Percentiles rank a stretch among this genome's conserved stretches.
phyloP scores from a whole-genome alignment of 202 grass and related monocot genomes.

The Sporobolus alterniflorus region DNA sequence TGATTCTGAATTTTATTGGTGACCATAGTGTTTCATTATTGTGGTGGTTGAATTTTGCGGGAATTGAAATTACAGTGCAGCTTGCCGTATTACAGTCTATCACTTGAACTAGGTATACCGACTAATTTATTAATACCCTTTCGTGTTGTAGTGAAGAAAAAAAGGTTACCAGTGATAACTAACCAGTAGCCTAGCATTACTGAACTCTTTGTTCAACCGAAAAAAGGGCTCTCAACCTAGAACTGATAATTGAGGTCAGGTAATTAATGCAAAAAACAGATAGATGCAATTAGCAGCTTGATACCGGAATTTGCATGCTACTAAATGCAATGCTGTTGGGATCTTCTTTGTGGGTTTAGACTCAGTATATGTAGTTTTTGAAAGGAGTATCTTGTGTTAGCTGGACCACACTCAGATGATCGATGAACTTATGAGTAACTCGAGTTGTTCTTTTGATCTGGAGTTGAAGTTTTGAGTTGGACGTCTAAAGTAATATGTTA shows the following conservation, averaged over 20 bases:
- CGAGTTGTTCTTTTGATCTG: too few relatives aligned
- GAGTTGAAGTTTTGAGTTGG: too few relatives aligned
- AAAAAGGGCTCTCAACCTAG: slow-evolving; percentile 3
- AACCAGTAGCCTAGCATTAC: neutral
- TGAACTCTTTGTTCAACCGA: slow-evolving; percentile 4
- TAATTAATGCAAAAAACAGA: slow-evolving; percentile 28
- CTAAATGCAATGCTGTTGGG: slow-evolving; percentile 42
- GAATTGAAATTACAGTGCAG: neutral
- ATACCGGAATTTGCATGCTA: slow-evolving; percentile 45
- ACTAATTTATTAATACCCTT: neutral
- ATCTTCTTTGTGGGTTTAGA: neutral
- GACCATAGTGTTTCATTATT: too few relatives aligned
- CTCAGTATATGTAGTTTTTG: too few relatives aligned
- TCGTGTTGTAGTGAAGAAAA: neutral
- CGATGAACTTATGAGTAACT: too few relatives aligned
- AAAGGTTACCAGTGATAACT: neutral
- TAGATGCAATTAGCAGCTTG: slow-evolving; percentile 28
- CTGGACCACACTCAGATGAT: too few relatives aligned
- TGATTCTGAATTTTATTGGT: neutral
- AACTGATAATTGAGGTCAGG: slow-evolving; percentile 6
- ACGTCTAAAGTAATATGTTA: too few relatives aligned
- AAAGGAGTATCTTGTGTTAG: too few relatives aligned
- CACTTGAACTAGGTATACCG: too few relatives aligned
- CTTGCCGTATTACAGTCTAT: neutral
- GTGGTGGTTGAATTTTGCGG: neutral